Conservation (phyloP, 176 grass and related monocot species). For the Phoenix roebelenii region DNA sequence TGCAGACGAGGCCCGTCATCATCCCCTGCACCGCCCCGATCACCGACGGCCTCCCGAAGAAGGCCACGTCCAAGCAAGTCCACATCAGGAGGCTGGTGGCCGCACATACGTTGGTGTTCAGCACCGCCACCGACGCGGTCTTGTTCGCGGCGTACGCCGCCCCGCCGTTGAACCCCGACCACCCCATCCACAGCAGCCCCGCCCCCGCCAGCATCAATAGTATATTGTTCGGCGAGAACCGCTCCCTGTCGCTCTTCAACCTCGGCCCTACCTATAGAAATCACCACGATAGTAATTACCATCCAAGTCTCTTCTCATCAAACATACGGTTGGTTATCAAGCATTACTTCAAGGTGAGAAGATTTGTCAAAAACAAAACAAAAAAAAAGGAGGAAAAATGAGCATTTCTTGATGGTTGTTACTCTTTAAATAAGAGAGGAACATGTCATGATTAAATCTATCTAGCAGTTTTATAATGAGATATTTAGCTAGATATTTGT, state of each 20-base stretch:
- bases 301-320: too few species aligned
- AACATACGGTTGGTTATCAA: too few species aligned
- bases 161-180: slow-evolving; percentile 46
- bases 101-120: slow-evolving; percentile 41
- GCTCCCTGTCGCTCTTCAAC: slow-evolving; percentile 15
- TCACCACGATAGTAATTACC: too few species aligned
- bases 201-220: slow-evolving; percentile 26
- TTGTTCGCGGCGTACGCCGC: slow-evolving; percentile 30
- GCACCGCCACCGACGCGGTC: slow-evolving; percentile 29
- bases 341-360: too few species aligned
- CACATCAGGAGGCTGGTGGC: slow-evolving; percentile 39
- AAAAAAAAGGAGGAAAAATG: too few species aligned
- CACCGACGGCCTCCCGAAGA: slow-evolving; percentile 23
- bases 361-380: too few species aligned
- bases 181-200: slow-evolving; percentile 39
- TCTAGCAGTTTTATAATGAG: too few species aligned
- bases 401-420: too few species aligned
- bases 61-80: slow-evolving; percentile 28
- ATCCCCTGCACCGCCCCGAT: slow-evolving; percentile 33
- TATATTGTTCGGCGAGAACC: slow-evolving; percentile 26
- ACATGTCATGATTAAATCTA: too few species aligned
- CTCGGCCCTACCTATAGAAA: slow-evolving; percentile 28
- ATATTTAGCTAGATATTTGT: too few species aligned
- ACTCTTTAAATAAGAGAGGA: too few species aligned
- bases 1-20: slow-evolving; percentile 29